These are phyloP conservation scores for Microbotryum lychnidis-dioicae DNA, from an alignment of 1,284 basidiomycete genomes.

Conservation along the genomic window DNA sequence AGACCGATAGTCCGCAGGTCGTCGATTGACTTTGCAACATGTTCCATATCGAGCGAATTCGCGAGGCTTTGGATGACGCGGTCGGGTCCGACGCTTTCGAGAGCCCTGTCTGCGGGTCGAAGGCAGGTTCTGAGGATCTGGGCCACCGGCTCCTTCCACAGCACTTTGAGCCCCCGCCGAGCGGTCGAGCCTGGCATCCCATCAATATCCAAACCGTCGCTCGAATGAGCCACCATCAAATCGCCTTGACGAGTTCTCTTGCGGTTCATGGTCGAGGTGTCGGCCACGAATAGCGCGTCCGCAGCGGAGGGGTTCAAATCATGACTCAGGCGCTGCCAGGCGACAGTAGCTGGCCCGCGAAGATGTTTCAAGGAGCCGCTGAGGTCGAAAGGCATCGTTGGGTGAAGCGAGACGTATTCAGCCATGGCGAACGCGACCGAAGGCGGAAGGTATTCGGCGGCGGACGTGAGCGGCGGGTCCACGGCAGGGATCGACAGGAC, in stretches of 20 bases:
- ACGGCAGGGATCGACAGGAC: not conserved
- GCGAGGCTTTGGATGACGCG: slow-evolving; percentile 3
- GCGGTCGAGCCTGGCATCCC: not conserved
- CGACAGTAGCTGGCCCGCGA: not conserved
- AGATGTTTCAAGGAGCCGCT: not conserved
- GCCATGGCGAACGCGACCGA: slow-evolving; percentile 2
- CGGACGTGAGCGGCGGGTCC: not conserved
- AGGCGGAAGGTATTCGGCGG: slow-evolving; percentile 6
- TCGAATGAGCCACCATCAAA: not conserved
- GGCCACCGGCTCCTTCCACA: slow-evolving; percentile 12
- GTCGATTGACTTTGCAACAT: not conserved
- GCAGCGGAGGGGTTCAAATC: slow-evolving; percentile 8
- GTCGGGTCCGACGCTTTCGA: slow-evolving; percentile 1
- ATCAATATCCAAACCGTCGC: slow-evolving; percentile 19
- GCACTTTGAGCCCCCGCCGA: not conserved
- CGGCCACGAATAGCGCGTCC: not conserved
- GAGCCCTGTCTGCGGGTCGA: not conserved
- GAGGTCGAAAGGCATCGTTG: slow-evolving; percentile 2
- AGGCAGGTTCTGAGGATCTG: not conserved
- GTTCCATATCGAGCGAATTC: not conserved
- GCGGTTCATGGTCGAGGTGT: not conserved
- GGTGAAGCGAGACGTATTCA: not conserved
- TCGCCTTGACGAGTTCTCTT: slow-evolving; percentile 12
- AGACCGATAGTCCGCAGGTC: slow-evolving; percentile 12
- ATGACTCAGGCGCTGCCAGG: slow-evolving; percentile 3